Conservation (phyloP, 495 filamentous ascomycete genomes). For the Penicillium verhagenii region DNA sequence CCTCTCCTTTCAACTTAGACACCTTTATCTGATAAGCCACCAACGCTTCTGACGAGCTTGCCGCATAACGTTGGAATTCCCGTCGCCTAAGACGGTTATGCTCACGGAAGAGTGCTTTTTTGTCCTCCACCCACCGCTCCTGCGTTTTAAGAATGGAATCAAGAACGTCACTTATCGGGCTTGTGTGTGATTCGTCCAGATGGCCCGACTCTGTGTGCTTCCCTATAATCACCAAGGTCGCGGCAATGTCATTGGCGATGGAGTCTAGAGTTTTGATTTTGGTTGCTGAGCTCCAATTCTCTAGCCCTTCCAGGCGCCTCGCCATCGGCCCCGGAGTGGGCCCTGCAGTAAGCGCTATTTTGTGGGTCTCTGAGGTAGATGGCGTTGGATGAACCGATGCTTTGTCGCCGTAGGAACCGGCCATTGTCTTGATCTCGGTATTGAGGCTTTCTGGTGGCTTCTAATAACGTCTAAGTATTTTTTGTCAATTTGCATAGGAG, state of each 20-base stretch:
- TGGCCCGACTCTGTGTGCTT: slow-evolving; percentile 15
- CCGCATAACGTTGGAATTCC: background rate
- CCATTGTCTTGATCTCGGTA: no score
- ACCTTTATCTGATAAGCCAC: background rate
- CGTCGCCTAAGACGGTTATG: background rate
- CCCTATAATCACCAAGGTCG: slow-evolving; percentile 24
- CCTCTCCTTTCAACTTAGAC: background rate
- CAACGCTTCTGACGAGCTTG: background rate
- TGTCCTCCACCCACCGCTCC: slow-evolving; percentile 8
- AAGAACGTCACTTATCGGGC: slow-evolving; percentile 25
- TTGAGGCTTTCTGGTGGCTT: no score
- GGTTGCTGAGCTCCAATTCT: slow-evolving; percentile 3
- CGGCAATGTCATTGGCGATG: slow-evolving; percentile 32
- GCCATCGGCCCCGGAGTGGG: background rate
- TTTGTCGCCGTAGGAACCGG: no score
- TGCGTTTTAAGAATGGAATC: slow-evolving; percentile 18
- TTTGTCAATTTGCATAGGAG: no score
- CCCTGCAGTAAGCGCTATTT: background rate
- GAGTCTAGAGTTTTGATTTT: slow-evolving; percentile 27
- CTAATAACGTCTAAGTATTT: no score
- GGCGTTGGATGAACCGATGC: no score
- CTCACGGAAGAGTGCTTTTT: background rate
- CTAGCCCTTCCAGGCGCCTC: slow-evolving; percentile 23
- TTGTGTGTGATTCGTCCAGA: slow-evolving; percentile 15
- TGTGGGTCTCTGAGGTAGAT: no score